Evolutionary conservation across 169 alveolate genomes (phyloP), one percentile per base, ranked within the genome.

Genomic region (Plasmodium sp.): DNA sequence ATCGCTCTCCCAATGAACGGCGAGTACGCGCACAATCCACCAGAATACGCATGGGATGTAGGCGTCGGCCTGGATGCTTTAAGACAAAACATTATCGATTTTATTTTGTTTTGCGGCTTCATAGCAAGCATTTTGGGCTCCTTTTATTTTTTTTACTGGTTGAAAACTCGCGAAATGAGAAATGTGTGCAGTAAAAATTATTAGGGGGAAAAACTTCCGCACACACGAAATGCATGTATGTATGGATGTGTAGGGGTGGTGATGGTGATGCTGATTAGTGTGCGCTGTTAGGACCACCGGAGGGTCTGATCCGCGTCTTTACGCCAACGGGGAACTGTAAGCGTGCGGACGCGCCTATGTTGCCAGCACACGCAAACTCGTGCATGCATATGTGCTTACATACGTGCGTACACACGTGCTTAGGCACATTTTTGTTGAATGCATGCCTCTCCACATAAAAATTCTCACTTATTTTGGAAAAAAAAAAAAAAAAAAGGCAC

Each of bases 101-200:
- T 67, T 88, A 67, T 88, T 88, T 58, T 88, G 12, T 41, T 88
- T 56, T 77, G 72, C 77, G 88, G 91, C 27, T 88, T 88, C 82
- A 54, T 33, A 58, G 33, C 82, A 33, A 88, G 94, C 41, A 88
- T 88, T 79, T 80, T 88, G 18, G 94, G 91, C 14, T 88, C 94
- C 10, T 88, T 88, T 58, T 88, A 88, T 62, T 88, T 88, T 88
- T 81, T 88, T 18, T 80, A 88, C 31, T 88, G 94, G 94, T 51
- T 88, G 77, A 79, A 58, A 80, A 80, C 43, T 62, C 43, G 83
- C n/a, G 90, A 80, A 88, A 79, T 88, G 82, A 58, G 83, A 62
- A 88, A 77, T 45, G 36, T 88, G 83, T 88, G 90, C 79, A 88
- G 80, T 56, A 88, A 79, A 77, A 79, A 43, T 62, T 74, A 67